phyloP scores from a whole-genome alignment of 2,329 filamentous ascomycete species.

The Apiospora koreana region DNA sequence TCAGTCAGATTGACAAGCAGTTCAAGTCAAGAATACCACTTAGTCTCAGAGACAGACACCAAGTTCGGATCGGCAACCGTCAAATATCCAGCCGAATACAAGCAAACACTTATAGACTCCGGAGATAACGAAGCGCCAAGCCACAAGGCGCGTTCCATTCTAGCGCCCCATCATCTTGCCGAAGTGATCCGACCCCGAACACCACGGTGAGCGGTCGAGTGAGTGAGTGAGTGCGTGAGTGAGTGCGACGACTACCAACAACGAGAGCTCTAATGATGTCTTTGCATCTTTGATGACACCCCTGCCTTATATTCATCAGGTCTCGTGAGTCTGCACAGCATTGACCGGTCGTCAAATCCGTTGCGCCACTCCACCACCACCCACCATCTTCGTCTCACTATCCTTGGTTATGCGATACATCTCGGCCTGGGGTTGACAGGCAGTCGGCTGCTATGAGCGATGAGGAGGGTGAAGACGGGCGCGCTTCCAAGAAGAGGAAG shows the following conservation, averaged over 20 bases:
- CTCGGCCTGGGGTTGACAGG: slow-evolving; percentile 6
- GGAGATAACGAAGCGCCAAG: background rate
- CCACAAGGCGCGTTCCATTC: background rate
- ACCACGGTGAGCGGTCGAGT: background rate
- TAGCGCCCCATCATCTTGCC: background rate
- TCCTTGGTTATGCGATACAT: slow-evolving; percentile 11
- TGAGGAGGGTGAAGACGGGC: slow-evolving; percentile 34
- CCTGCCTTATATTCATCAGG: background rate
- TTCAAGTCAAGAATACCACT: background rate
- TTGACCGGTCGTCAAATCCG: background rate
- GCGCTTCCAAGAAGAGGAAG: slow-evolving; percentile 11
- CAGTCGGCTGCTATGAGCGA: slow-evolving; percentile 26
- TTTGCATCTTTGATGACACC: background rate
- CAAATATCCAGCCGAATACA: background rate
- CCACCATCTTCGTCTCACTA: background rate
- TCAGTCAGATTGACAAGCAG: background rate
- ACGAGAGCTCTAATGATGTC: background rate
- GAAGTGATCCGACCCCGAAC: background rate
- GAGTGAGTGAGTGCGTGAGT: background rate
- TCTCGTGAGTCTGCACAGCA: background rate
- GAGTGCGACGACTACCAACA: background rate
- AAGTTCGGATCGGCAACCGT: background rate
- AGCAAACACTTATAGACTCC: background rate
- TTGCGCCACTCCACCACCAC: background rate
- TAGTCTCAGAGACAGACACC: background rate